Evolutionary conservation across 139 green algal genomes (phyloP).

Genomic region (Spirogloea muscicola): DNA sequence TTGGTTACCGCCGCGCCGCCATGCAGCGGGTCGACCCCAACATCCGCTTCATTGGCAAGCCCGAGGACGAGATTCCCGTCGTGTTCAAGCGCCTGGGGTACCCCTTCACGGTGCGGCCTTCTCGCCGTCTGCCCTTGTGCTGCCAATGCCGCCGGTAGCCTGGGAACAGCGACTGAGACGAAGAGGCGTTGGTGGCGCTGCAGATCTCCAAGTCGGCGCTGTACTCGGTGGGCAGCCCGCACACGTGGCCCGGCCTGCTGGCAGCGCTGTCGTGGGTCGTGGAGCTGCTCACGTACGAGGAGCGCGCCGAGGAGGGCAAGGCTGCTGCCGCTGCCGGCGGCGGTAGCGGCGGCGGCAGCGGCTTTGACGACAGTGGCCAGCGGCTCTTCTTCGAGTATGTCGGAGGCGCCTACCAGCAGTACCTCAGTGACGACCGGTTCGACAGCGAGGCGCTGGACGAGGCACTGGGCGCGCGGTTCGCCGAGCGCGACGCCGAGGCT

Average conservation of each 20-base stretch:
- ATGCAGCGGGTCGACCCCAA: conserved; percentile 74
- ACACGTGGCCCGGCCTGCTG: conserved; percentile 86
- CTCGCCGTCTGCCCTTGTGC: too few species aligned
- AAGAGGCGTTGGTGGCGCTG: too few species aligned
- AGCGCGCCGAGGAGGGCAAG: conserved; percentile 56
- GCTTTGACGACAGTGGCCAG: conserved; percentile 41
- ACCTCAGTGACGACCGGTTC: conserved; percentile 58
- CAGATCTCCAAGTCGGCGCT: conserved; percentile 82
- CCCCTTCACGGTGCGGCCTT: too few species aligned
- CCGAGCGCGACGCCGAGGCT: conserved; percentile 52
- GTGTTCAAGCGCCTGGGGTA: conserved; percentile 92
- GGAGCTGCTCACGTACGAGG: conserved; percentile 84
- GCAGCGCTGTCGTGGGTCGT: conserved; percentile 84
- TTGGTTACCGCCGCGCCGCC: too few species aligned
- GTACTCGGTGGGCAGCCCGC: conserved; percentile 81
- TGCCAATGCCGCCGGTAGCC: too few species aligned
- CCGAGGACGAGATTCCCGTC: conserved; percentile 59
- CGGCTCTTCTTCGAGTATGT: conserved; percentile 71
- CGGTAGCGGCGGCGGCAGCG: not conserved
- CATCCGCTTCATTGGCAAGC: conserved; percentile 68
- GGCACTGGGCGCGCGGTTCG: conserved; percentile 1
- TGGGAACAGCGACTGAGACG: too few species aligned
- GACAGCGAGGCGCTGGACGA: conserved; percentile 6
- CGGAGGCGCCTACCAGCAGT: conserved; percentile 63
- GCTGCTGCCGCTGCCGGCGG: not conserved